Evolutionary conservation across 345 rosid species (phyloP).

Genomic region (Syzygium oleosum): DNA sequence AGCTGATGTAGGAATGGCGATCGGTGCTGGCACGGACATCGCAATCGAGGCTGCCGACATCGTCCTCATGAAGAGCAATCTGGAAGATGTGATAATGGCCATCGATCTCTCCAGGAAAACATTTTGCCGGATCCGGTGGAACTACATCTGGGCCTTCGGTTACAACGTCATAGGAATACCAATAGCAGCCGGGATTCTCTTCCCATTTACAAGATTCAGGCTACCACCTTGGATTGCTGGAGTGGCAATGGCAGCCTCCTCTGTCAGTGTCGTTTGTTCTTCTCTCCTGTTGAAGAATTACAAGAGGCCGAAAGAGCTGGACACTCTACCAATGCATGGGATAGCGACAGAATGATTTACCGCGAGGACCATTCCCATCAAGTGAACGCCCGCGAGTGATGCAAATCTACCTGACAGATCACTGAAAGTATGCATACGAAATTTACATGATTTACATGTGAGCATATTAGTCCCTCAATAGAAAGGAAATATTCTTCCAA

Average conservation of each 20-base stretch:
- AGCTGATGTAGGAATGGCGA: conserved; percentile 93
- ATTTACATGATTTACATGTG: background rate
- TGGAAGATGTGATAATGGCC: conserved; percentile 86
- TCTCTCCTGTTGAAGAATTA: conserved; percentile 70
- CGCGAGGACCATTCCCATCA: background rate
- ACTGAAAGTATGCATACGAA: background rate
- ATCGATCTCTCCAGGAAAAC: conserved; percentile 80
- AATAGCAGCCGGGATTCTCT: conserved; percentile 75
- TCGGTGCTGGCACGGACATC: conserved; percentile 88
- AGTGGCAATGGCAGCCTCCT: conserved; percentile 92
- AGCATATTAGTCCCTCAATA: background rate
- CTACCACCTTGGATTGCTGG: conserved; percentile 95
- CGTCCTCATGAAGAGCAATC: conserved; percentile 76
- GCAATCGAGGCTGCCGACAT: conserved; percentile 92
- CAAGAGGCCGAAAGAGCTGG: conserved; percentile 49
- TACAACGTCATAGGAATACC: conserved; percentile 74
- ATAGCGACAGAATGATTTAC: conserved; percentile 30
- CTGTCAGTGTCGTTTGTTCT: conserved; percentile 79
- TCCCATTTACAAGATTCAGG: conserved; percentile 51
- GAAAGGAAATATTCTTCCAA: background rate
- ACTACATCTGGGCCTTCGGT: conserved; percentile 86
- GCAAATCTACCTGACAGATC: background rate
- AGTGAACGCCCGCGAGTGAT: background rate
- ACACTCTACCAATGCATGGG: conserved; percentile 39
- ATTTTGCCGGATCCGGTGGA: conserved; percentile 60